Evolutionary conservation across 208 protist genomes (phyloP).

Genomic region (Trypanosoma vivax): DNA sequence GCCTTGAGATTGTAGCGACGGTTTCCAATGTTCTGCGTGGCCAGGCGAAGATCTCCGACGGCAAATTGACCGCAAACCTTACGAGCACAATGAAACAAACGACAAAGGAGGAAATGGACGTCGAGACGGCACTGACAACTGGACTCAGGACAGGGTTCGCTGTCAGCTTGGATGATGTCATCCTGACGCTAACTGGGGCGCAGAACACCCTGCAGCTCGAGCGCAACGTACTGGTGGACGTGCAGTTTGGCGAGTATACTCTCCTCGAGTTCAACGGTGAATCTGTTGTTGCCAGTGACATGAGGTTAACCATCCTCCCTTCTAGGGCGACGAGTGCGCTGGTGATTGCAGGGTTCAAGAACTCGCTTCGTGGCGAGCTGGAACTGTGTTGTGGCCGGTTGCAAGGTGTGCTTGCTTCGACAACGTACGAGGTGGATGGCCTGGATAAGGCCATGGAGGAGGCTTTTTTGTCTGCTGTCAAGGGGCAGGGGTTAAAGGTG

Average conservation of each 20-base stretch:
- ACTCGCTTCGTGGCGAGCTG: conserved; percentile 54
- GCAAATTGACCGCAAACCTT: conserved; percentile 30
- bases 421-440: conserved; percentile 25
- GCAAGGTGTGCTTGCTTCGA: conserved; percentile 42
- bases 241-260: conserved; percentile 51
- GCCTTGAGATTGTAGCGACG: conserved; percentile 23
- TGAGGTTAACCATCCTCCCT: conserved; percentile 34
- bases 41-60: conserved; percentile 23
- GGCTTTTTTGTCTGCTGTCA: conserved; percentile 27
- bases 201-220: conserved; percentile 33
- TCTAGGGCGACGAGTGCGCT: conserved; percentile 34
- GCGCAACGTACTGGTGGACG: conserved; percentile 25
- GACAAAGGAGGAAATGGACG: conserved; percentile 27
- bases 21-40: conserved; percentile 48
- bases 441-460: conserved; percentile 29
- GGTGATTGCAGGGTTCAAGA: conserved; percentile 40
- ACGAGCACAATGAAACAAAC: conserved; percentile 32
- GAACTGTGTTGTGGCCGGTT: conserved; percentile 34
- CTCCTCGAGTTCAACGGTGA: conserved; percentile 49
- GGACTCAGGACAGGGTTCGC: conserved; percentile 51
- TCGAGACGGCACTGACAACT: conserved; percentile 37
- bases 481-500: conserved; percentile 36
- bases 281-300: conserved; percentile 25
- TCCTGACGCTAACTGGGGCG: conserved; percentile 47
- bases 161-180: conserved; percentile 22